Percentiles rank a stretch among this genome's conserved stretches.
These are phyloP conservation scores for Paraphoma chrysanthemicola DNA, from an alignment of 2,329 filamentous ascomycete species.

Conservation along the genomic window DNA sequence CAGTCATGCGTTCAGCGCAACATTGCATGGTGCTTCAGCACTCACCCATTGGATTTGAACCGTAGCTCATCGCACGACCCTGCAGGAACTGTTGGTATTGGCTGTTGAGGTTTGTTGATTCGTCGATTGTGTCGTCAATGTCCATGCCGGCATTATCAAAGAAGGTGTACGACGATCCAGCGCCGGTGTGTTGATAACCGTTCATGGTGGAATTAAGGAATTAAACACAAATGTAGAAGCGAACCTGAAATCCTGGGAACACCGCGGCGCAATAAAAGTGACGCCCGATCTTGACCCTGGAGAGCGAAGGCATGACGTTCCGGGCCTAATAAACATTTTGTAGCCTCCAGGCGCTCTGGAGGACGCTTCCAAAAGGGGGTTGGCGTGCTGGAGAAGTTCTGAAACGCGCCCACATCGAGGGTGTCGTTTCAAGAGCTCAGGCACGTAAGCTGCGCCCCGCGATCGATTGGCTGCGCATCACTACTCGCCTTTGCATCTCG, in stretches of 20 bases:
- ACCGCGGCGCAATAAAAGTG: not conserved
- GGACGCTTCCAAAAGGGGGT: not conserved
- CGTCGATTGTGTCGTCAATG: conserved; percentile 7
- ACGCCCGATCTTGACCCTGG: not conserved
- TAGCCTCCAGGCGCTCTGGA: not conserved
- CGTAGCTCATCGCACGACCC: conserved; percentile 4
- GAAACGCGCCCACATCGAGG: conserved; percentile 21
- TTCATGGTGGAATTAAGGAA: conserved; percentile 15
- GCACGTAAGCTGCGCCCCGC: conserved; percentile 6
- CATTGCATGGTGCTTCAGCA: not conserved
- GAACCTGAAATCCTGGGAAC: not conserved
- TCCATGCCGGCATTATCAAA: conserved; percentile 2
- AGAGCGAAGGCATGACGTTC: not conserved
- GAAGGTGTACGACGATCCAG: conserved; percentile 16
- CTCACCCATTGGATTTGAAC: conserved; percentile 15
- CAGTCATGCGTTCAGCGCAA: not conserved
- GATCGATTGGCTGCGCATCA: conserved; percentile 4
- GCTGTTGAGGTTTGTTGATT: conserved; percentile 7
- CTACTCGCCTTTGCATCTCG: no score
- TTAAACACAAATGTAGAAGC: not conserved
- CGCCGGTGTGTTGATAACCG: conserved; percentile 7
- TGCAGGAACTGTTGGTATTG: conserved; percentile 14
- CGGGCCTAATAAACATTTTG: not conserved
- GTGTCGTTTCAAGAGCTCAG: conserved; percentile 24
- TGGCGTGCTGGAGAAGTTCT: conserved; percentile 17